Evolutionary conservation across 2,329 filamentous ascomycete genomes (phyloP).

Genomic region (Penicillium crustosum): DNA sequence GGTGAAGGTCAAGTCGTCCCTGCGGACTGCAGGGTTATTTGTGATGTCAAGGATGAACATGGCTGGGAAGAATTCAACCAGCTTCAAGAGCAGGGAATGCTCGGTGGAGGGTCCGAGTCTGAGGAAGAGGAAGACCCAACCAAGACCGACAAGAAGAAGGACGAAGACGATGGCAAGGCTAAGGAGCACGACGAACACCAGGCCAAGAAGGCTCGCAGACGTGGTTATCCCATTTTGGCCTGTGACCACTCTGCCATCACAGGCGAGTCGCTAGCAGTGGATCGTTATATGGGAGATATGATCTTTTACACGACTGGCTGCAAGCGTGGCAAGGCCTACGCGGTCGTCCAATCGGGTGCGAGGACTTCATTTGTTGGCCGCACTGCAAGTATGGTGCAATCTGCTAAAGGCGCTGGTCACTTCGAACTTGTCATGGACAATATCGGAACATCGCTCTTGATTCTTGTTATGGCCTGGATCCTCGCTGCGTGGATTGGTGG

Average conservation of each 20-base stretch:
- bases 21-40: constrained; percentile 69
- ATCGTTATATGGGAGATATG: constrained; percentile 66
- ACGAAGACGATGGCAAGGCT: constrained; percentile 11
- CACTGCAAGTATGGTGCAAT: constrained; percentile 70
- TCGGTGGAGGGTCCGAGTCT: constrained; percentile 51
- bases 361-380: constrained; percentile 74
- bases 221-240: constrained; percentile 66
- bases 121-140: constrained; percentile 56
- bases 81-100: constrained; percentile 62
- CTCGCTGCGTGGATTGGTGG: constrained; percentile 73
- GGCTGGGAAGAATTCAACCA: constrained; percentile 67
- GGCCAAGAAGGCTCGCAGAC: constrained; percentile 31
- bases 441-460: constrained; percentile 70
- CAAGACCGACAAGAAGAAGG: constrained; percentile 56
- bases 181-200: constrained; percentile 16
- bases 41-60: constrained; percentile 66
- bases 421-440: constrained; percentile 83
- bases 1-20: constrained; percentile 71
- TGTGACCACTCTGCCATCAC: constrained; percentile 79
- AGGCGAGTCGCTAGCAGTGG: constrained; percentile 74
- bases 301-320: constrained; percentile 78
- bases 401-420: constrained; percentile 72
- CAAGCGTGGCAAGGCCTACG: constrained; percentile 76
- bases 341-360: constrained; percentile 65
- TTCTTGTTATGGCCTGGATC: constrained; percentile 76